Evolutionary conservation across 2,329 filamentous ascomycete genomes (phyloP), one percentile per base, ranked within the genome.

Genomic region (Sporothrix sp.): DNA sequence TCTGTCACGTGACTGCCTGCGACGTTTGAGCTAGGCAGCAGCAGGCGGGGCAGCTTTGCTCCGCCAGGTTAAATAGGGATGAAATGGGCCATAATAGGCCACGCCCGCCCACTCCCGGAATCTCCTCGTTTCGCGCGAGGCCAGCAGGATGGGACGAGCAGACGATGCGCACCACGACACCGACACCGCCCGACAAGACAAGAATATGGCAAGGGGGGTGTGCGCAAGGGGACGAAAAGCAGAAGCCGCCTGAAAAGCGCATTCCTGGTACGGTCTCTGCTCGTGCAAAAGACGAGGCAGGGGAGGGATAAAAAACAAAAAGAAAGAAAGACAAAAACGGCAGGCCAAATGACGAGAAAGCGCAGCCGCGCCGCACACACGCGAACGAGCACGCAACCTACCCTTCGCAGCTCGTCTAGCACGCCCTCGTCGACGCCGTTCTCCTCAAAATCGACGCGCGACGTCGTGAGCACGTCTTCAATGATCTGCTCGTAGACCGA

Each of bases 401-500:
- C 91, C 81, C 84, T 78, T 68, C 83, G 84, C 74, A 98, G 74
- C 66, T 95, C 87, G 59, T 91, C 81, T 62, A 98, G 72, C 47
- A 91, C 91, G 60, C 79, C 74, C 66, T 91, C 85, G 61, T 95
- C 88, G 58, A 97, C 85, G 61, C 93, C 93, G 60, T 85, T 88
- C 71, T 98, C 93, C 68, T 98, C 93, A 66, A 98, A 97, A 69
- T 97, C 93, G 63, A 91, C 86, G 63, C 87, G 80, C 63, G 91
- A 96, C 59, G 86, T 85, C 60, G 91, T 84, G 68, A 97, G 87
- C 65, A 98, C 89, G 71, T 93, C 87, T 56, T 84, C 75, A 64
- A 86, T 86, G 66, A 86, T 82, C 62, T 76, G 72, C 68, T 82
- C 75, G 68, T 96, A 98, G 63, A 97, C 84, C 58, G 72, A 71